These are phyloP conservation scores for Antitrichia curtipendula DNA, from an alignment of 225 moss, liverwort and hornwort genomes.

Conservation along the genomic window DNA sequence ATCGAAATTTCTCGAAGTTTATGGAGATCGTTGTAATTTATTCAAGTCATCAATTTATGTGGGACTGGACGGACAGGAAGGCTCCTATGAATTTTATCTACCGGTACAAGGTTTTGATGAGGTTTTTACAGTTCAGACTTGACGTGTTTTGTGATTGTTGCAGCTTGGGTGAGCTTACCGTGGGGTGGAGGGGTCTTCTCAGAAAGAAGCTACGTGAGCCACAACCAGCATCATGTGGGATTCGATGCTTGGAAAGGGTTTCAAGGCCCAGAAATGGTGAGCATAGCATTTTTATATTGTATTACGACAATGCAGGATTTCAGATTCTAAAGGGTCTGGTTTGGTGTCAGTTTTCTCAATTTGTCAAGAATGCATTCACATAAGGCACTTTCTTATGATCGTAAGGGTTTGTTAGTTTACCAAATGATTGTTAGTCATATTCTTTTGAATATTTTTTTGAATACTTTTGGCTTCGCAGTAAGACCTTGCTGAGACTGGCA, in stretches of 20 bases:
- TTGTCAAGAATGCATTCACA: neutral
- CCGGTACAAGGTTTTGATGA: neutral
- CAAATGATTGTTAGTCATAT: neutral
- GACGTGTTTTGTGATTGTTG: neutral
- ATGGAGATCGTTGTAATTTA: neutral
- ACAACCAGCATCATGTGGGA: conserved; percentile 38
- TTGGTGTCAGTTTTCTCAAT: neutral
- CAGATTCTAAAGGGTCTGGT: neutral
- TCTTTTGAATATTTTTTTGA: neutral
- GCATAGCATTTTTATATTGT: neutral
- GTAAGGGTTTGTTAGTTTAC: neutral
- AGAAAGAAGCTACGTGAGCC: neutral
- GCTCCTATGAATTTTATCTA: neutral
- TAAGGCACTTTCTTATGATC: neutral
- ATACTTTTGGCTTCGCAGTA: conserved; percentile 43
- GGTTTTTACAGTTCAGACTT: neutral
- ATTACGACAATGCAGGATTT: neutral
- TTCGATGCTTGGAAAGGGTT: conserved; percentile 93
- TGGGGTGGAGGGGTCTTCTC: neutral
- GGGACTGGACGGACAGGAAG: neutral
- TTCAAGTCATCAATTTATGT: neutral
- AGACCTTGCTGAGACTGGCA: conserved; percentile 83
- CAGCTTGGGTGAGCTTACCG: neutral
- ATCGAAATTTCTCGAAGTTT: neutral
- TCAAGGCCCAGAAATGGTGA: conserved; percentile 96